Evolutionary conservation across 1,284 basidiomycete species (phyloP).

Genomic region (Rhodofomes roseus): DNA sequence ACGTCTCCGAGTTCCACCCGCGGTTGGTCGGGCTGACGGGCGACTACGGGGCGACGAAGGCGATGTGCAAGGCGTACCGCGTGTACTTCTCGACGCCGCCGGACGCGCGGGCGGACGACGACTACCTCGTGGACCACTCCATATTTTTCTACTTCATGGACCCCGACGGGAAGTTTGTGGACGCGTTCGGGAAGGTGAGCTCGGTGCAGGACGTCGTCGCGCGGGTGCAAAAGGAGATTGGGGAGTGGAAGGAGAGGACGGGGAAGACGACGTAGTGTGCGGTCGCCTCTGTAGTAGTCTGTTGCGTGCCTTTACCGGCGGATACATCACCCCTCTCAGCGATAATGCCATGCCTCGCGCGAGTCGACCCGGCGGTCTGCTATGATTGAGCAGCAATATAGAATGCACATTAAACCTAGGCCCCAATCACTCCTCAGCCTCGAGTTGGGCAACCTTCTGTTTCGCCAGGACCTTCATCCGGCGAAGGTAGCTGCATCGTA

Average conservation of each 20-base stretch:
- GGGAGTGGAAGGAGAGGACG: conserved; percentile 46
- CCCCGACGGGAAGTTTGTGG: conserved; percentile 90
- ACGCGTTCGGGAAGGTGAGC: conserved; percentile 91
- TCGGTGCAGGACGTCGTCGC: conserved; percentile 68
- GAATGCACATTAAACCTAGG: background rate
- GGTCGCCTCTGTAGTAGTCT: background rate
- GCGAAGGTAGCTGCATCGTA: conserved; percentile 63
- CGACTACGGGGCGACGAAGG: conserved; percentile 82
- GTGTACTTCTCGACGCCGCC: conserved; percentile 99
- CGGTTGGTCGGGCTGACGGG: conserved; percentile 88
- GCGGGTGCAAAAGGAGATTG: conserved; percentile 57
- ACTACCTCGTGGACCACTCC: conserved; percentile 96
- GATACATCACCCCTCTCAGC: background rate
- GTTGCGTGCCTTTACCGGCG: background rate
- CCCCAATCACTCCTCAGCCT: conserved; percentile 38
- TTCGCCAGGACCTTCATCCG: conserved; percentile 80
- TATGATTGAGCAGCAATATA: background rate
- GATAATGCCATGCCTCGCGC: background rate
- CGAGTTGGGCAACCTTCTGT: conserved; percentile 62
- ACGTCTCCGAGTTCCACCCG: conserved; percentile 86
- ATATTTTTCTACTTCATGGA: conserved; percentile 99
- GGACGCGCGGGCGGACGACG: conserved; percentile 78
- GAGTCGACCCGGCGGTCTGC: too few relatives aligned
- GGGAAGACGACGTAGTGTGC: conserved; percentile 30
- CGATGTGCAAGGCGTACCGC: conserved; percentile 91